Percentiles rank a stretch among this genome's conserved stretches.
These are phyloP conservation scores for Thermochaetoides dissita DNA, from an alignment of 2,329 filamentous ascomycete species.

Conservation along the genomic window DNA sequence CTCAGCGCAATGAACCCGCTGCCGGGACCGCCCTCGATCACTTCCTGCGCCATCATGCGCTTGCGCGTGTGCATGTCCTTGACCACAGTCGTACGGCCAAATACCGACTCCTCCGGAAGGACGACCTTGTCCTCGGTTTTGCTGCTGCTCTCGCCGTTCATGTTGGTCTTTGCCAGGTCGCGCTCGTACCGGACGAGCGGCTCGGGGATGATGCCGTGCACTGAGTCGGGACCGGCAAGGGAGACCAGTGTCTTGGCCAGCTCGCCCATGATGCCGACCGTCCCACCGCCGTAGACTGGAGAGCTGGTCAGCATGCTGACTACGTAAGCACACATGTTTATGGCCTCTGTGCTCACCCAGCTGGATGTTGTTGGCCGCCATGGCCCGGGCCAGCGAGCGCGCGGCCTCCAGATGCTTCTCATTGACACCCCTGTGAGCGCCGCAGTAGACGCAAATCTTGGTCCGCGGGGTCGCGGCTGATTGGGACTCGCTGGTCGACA, in stretches of 20 bases:
- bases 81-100: conserved; percentile 77
- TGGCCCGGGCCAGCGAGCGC: conserved; percentile 54
- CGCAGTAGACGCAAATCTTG: conserved; percentile 91
- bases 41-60: conserved; percentile 80
- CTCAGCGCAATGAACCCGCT: conserved; percentile 79
- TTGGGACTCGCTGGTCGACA: conserved; percentile 26
- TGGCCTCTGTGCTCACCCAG: conserved; percentile 35
- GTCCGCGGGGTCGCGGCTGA: conserved; percentile 26
- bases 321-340: too few relatives aligned
- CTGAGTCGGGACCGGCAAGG: conserved; percentile 63
- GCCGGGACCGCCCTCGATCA: conserved; percentile 66
- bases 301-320: not conserved
- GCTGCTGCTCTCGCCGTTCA: conserved; percentile 11
- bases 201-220: conserved; percentile 87
- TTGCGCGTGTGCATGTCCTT: conserved; percentile 95
- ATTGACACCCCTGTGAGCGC: conserved; percentile 59
- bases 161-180: conserved; percentile 37
- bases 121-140: conserved; percentile 29
- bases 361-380: conserved; percentile 63
- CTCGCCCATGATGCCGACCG: conserved; percentile 90
- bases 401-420: conserved; percentile 68
- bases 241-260: conserved; percentile 74
- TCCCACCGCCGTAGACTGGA: conserved; percentile 84
- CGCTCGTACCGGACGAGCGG: conserved; percentile 71
- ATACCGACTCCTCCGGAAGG: conserved; percentile 50